phyloP scores from a whole-genome alignment of 306 rosid species.

The Cicer yamashitae region DNA sequence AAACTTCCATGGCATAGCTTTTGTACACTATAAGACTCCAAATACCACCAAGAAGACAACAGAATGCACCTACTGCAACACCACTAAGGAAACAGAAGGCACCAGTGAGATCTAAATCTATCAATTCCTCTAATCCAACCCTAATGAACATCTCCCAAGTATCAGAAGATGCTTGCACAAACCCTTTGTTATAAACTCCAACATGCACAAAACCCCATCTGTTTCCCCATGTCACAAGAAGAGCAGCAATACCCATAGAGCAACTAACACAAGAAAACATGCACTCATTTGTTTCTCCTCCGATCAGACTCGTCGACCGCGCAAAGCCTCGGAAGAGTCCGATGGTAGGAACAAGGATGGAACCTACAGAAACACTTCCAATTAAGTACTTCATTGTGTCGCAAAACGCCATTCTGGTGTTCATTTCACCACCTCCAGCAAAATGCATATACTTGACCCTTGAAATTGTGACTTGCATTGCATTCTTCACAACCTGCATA shows the following conservation, averaged over 20 bases:
- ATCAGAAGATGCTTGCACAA: constrained; percentile 72
- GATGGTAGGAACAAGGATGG: constrained; percentile 59
- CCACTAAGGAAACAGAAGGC: constrained; percentile 78
- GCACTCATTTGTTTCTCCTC: constrained; percentile 70
- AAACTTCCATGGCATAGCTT: constrained; percentile 62
- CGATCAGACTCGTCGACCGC: constrained; percentile 54
- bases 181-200: constrained; percentile 66
- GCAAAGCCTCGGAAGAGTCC: constrained; percentile 59
- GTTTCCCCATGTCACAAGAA: constrained; percentile 60
- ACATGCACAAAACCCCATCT: constrained; percentile 86
- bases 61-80: constrained; percentile 60
- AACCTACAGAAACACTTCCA: constrained; percentile 70
- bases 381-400: constrained; percentile 56
- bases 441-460: constrained; percentile 61
- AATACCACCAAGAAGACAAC: constrained; percentile 67
- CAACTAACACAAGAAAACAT: constrained; percentile 78
- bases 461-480: constrained; percentile 61
- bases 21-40: constrained; percentile 66
- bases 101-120: constrained; percentile 74
- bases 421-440: constrained; percentile 41
- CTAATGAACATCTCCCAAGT: constrained; percentile 63
- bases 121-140: constrained; percentile 53
- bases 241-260: constrained; percentile 62
- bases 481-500: constrained; percentile 73
- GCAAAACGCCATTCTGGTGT: constrained; percentile 49